Conservation (phyloP, 495 filamentous ascomycete genomes). For the Trichodelitschia bisporula region DNA sequence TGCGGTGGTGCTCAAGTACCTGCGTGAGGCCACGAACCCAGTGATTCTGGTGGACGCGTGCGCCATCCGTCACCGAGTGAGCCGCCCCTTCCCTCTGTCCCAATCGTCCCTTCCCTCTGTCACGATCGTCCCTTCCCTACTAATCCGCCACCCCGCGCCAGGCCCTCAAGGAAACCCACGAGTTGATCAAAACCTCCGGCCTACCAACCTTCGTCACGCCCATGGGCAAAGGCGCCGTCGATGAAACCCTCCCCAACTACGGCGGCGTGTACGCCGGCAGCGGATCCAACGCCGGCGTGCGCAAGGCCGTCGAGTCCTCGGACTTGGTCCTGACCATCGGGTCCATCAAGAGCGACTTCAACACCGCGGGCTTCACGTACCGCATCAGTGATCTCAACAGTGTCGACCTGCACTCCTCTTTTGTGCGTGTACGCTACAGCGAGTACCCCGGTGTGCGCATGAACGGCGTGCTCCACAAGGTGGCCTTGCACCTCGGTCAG, state of each 20-base stretch:
- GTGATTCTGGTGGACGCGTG: conserved; percentile 82
- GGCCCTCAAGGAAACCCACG: conserved; percentile 45
- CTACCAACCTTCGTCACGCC: conserved; percentile 72
- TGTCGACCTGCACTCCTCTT: conserved; percentile 69
- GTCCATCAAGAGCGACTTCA: conserved; percentile 71
- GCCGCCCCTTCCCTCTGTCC: neutral
- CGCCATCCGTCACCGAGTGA: conserved; percentile 43
- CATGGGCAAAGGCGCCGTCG: conserved; percentile 76
- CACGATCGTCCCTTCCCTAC: too few relatives aligned
- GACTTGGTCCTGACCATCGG: conserved; percentile 72
- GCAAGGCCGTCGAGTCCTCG: conserved; percentile 48
- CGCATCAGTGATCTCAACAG: conserved; percentile 55
- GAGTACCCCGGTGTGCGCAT: conserved; percentile 60
- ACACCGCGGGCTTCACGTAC: conserved; percentile 76
- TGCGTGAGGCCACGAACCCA: conserved; percentile 51
- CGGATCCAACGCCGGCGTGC: conserved; percentile 46
- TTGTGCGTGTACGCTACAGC: conserved; percentile 32
- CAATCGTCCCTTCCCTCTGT: neutral
- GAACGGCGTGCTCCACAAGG: conserved; percentile 62
- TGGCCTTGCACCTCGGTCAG: conserved; percentile 32
- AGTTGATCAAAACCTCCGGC: conserved; percentile 49
- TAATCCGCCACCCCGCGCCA: neutral
- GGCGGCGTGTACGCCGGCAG: conserved; percentile 73
- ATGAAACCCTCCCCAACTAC: conserved; percentile 51
- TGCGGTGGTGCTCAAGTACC: conserved; percentile 48